Percentiles rank a stretch among this genome's conserved stretches.
These are phyloP conservation scores for Podaxis sp. DNA, from an alignment of 768 basidiomycete genomes.

Conservation along the genomic window DNA sequence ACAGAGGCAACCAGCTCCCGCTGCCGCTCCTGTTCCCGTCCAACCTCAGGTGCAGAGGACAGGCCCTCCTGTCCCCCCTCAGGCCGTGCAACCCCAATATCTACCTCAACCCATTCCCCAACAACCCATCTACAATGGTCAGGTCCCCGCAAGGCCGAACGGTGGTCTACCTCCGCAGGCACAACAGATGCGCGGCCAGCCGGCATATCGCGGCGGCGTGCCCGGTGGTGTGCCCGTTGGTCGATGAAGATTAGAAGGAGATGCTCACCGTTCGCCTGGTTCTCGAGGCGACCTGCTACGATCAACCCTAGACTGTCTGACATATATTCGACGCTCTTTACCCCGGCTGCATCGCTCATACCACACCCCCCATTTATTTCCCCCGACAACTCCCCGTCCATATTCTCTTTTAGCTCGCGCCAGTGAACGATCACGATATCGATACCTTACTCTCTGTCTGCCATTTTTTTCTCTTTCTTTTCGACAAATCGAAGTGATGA, in stretches of 20 bases:
- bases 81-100: slow-evolving; percentile 19
- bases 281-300: slow-evolving; percentile 4
- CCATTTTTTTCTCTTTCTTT: background rate
- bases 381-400: background rate
- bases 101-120: slow-evolving; percentile 9
- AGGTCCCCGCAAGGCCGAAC: slow-evolving; percentile 23
- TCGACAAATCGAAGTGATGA: slow-evolving; percentile 2
- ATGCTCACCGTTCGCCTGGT: slow-evolving; percentile 10
- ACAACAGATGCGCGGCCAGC: slow-evolving; percentile 29
- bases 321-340: background rate
- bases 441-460: slow-evolving; percentile 3
- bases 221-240: slow-evolving; percentile 27
- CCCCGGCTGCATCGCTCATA: slow-evolving; percentile 7
- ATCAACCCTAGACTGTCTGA: slow-evolving; percentile 6
- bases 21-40: slow-evolving; percentile 17
- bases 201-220: slow-evolving; percentile 37
- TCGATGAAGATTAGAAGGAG: slow-evolving; percentile 27
- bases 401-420: background rate
- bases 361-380: background rate
- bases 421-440: slow-evolving; percentile 11
- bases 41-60: slow-evolving; percentile 17
- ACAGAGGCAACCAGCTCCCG: slow-evolving; percentile 23
- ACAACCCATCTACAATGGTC: slow-evolving; percentile 15
- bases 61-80: background rate
- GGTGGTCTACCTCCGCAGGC: slow-evolving; percentile 14